Evolutionary conservation across 2,329 filamentous ascomycete genomes (phyloP).

Genomic region (Ophiostoma ulmi): DNA sequence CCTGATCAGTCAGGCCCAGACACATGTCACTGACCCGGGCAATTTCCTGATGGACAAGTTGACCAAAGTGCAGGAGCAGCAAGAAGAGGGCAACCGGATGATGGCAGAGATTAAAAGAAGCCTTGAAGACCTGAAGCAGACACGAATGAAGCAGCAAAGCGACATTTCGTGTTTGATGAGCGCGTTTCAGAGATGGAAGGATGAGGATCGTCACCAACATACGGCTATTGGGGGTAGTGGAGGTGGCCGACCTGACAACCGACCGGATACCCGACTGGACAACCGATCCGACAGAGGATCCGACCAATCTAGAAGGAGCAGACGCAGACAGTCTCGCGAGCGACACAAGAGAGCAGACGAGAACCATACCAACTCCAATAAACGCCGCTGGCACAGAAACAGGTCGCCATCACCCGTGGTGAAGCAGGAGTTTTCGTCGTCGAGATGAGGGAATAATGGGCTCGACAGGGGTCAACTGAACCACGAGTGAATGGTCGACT

Average conservation of each 20-base stretch:
- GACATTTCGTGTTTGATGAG: background rate
- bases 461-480: background rate
- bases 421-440: background rate
- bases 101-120: background rate
- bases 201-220: background rate
- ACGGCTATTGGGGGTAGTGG: too few relatives aligned
- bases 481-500: background rate
- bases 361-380: too few relatives aligned
- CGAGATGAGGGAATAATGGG: background rate
- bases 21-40: too few relatives aligned
- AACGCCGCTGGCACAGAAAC: background rate
- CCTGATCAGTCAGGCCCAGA: background rate
- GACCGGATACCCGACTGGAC: too few relatives aligned
- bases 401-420: background rate
- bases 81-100: background rate
- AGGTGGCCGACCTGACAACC: background rate
- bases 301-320: background rate
- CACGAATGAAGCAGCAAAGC: background rate
- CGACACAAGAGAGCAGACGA: too few relatives aligned
- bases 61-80: background rate
- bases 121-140: background rate
- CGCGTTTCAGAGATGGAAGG: background rate
- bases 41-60: background rate
- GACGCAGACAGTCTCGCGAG: too few relatives aligned
- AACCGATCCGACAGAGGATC: background rate